Base-by-base conservation (phyloP, 1,139 yeast genomes). In the Geotrichum europaeum region DNA sequence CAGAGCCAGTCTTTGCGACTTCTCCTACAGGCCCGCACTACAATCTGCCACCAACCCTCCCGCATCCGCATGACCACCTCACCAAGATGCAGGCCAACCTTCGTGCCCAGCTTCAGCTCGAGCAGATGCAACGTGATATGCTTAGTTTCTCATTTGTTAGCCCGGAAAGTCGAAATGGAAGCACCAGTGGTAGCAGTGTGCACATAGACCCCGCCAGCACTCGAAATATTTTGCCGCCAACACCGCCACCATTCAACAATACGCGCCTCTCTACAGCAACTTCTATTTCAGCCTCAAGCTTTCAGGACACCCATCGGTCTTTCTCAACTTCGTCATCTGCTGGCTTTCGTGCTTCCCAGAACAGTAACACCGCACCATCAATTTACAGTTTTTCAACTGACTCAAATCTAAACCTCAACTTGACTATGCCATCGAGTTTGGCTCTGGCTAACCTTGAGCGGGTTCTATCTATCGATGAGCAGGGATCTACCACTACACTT, bases 81-180 rank as follows among this genome's bases (percentile, higher is more conserved):
- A 24, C 54, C 4, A 50, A 40, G 36, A 53, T 57, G 60, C 60
- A 57, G 32, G 60, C 60, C 3, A 57, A 52, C 28, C 22, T 57
- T 12, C 32, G 60, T 3, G 56, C 60, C 34, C 60, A 57, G 50
- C 43, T 57, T 2, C 60, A 57, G 25, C 50, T 57, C 34, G 53
- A 51, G 24, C 60, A 57, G 40, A 45, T 57, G 25, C 60, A 57
- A 13, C 20, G 53, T 3, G 56, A 57, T 10, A n/a, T 57, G 49
- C 30, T 55, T 45, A 34, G 22, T 20, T 55, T 55, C 34, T 52
- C 47, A 7, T 40, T 40, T 40, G 20, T 3, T n/a, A 40, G 47
- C 47, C 20, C 47, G 5, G 18, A 15, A 7, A n/a, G 20, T 9
- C 47, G 47, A n/a, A n/a, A 40, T 40, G 47, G 47, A 40, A 40